A percentile compares a stretch with the other conserved stretches of the same genome.
Evolutionary conservation across 768 basidiomycete genomes (phyloP).

Genomic region (Pleurotus sapidus): DNA sequence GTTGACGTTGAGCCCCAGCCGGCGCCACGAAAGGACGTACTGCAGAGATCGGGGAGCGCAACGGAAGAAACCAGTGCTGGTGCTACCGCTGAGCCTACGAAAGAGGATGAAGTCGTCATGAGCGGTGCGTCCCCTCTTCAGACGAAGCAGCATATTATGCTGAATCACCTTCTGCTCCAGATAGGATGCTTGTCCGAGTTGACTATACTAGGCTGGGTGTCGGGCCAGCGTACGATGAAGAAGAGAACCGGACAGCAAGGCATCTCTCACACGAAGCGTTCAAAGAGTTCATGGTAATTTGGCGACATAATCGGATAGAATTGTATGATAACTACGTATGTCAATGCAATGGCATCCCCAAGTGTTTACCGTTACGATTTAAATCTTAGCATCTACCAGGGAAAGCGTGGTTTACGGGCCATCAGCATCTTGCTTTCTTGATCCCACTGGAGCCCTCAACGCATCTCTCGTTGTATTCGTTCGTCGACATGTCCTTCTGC

Average conservation of each 20-base stretch:
- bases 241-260: conserved; percentile 59
- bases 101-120: conserved; percentile 43
- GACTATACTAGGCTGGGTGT: conserved; percentile 60
- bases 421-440: conserved; percentile 76
- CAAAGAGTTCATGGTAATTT: conserved; percentile 84
- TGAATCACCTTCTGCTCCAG: conserved; percentile 38
- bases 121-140: conserved; percentile 50
- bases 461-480: conserved; percentile 81
- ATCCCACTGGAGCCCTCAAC: conserved; percentile 72
- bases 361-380: neutral
- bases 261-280: conserved; percentile 63
- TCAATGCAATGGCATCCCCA: neutral
- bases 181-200: conserved; percentile 85
- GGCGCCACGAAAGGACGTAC: conserved; percentile 61
- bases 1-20: conserved; percentile 19
- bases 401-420: conserved; percentile 63
- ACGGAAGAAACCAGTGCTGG: conserved; percentile 65
- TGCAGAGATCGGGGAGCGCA: conserved; percentile 55
- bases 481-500: conserved; percentile 82
- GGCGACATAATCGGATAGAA: conserved; percentile 76
- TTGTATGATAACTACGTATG: conserved; percentile 84
- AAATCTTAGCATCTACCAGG: conserved; percentile 47
- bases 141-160: conserved; percentile 7
- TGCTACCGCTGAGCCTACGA: conserved; percentile 34
- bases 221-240: conserved; percentile 59